Conservation (phyloP, 108 stramenopile species). For the Parietichytrium sp. region DNA sequence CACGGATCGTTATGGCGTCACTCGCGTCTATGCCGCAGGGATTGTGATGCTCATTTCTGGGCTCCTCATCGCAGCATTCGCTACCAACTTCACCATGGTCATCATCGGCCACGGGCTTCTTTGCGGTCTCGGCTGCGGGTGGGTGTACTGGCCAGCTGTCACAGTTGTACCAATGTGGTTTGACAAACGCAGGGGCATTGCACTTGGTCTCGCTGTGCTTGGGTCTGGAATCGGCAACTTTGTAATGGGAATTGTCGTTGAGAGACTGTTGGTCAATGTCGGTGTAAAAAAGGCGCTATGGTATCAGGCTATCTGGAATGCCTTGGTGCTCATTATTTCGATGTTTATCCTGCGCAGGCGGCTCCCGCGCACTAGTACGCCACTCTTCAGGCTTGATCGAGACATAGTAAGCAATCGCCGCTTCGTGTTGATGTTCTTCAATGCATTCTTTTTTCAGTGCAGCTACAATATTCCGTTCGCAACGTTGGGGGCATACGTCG, state of each 20-base stretch:
- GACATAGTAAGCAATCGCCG: not conserved
- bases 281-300: slow-evolving; percentile 2
- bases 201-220: not conserved
- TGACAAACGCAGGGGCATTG: not conserved
- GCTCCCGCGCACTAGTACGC: not conserved
- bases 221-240: slow-evolving; percentile 29
- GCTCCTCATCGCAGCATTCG: slow-evolving; percentile 5
- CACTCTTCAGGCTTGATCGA: not conserved
- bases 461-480: slow-evolving; percentile 16
- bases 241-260: slow-evolving; percentile 29
- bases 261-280: not conserved
- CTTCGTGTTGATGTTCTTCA: not conserved
- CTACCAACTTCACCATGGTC: not conserved
- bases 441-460: slow-evolving; percentile 9
- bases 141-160: slow-evolving; percentile 18
- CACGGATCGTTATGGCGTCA: not conserved
- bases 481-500: not conserved
- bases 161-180: slow-evolving; percentile 38
- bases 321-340: not conserved
- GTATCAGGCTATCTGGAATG: not conserved
- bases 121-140: not conserved
- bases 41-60: not conserved
- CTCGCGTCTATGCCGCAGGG: not conserved
- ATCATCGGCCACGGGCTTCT: slow-evolving; percentile 8
- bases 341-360: slow-evolving; percentile 21